Percentiles rank a stretch among this genome's conserved stretches.
Conservation (phyloP, 1,284 basidiomycete species). For the Trichosporon asahii region DNA sequence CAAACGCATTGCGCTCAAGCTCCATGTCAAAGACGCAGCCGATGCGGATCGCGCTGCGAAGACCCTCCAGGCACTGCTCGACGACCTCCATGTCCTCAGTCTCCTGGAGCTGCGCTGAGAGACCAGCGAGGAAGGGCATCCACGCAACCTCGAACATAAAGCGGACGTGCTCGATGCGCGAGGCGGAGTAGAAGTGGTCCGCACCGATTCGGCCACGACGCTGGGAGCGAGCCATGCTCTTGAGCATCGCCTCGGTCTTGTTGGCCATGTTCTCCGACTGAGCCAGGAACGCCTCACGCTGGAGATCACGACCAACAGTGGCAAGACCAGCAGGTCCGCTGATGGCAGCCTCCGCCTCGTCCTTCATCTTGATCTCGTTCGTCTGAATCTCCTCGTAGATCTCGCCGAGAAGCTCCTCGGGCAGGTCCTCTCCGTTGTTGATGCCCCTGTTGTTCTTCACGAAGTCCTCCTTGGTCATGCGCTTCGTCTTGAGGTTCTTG, state of each 20-base stretch:
- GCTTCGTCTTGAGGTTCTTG: conserved; percentile 78
- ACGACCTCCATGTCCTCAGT: conserved; percentile 88
- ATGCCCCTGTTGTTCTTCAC: conserved; percentile 91
- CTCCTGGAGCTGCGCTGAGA: conserved; percentile 86
- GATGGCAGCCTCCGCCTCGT: conserved; percentile 68
- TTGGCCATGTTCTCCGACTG: conserved; percentile 92
- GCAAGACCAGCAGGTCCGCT: conserved; percentile 66
- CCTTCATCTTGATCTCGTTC: conserved; percentile 97
- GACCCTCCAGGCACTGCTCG: conserved; percentile 87
- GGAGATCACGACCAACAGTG: conserved; percentile 84
- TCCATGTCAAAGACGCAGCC: conserved; percentile 94
- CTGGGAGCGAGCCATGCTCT: conserved; percentile 81
- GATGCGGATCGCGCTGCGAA: conserved; percentile 87
- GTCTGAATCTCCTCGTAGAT: conserved; percentile 85
- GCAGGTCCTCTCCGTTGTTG: conserved; percentile 81
- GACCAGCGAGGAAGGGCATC: conserved; percentile 91
- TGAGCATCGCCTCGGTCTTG: conserved; percentile 92
- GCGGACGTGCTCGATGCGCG: conserved; percentile 86
- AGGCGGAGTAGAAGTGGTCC: conserved; percentile 91
- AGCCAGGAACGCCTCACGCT: conserved; percentile 88
- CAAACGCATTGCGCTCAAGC: conserved; percentile 91
- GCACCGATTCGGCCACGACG: conserved; percentile 61
- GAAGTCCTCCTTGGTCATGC: conserved; percentile 88
- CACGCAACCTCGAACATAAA: conserved; percentile 99
- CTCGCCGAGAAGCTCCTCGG: conserved; percentile 70